Percentiles rank a stretch among this genome's conserved stretches.
These are phyloP conservation scores for Cenchrus americanus DNA, from an alignment of 176 grass and related monocot species.

Conservation along the genomic window DNA sequence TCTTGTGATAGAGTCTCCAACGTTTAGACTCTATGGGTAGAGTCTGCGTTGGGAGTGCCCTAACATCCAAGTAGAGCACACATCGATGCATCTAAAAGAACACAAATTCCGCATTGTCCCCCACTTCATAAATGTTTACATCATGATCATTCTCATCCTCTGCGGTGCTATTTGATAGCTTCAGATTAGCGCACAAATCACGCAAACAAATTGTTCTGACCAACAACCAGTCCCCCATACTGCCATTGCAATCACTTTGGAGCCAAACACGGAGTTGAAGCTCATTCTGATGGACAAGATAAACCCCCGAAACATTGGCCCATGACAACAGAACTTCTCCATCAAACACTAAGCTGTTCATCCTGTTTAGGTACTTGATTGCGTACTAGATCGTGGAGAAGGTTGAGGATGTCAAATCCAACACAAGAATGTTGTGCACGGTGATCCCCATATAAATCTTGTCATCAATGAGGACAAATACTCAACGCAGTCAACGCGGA, in stretches of 20 bases:
- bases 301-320: not conserved
- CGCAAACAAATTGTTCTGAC: conserved; percentile 15
- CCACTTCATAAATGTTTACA: not conserved
- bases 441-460: conserved; percentile 1
- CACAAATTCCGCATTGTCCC: not conserved
- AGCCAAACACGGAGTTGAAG: conserved; percentile 19
- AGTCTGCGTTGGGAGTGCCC: no score
- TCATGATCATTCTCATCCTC: not conserved
- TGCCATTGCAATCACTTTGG: not conserved
- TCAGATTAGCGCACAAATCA: not conserved
- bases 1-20: no score
- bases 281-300: not conserved
- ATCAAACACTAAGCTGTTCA: not conserved
- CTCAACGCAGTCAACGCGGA: not conserved
- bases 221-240: not conserved
- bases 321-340: not conserved
- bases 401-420: conserved; percentile 22
- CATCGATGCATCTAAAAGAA: not conserved
- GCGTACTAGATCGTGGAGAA: conserved; percentile 12
- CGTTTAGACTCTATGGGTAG: no score
- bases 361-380: not conserved
- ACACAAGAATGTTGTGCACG: not conserved
- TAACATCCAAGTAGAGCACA: conserved; percentile 25
- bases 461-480: not conserved
- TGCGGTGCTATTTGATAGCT: not conserved